A percentile compares a stretch with the other conserved stretches of the same genome.
Evolutionary conservation across 129 eudicot species (phyloP).

Genomic region (Escallonia rubra): DNA sequence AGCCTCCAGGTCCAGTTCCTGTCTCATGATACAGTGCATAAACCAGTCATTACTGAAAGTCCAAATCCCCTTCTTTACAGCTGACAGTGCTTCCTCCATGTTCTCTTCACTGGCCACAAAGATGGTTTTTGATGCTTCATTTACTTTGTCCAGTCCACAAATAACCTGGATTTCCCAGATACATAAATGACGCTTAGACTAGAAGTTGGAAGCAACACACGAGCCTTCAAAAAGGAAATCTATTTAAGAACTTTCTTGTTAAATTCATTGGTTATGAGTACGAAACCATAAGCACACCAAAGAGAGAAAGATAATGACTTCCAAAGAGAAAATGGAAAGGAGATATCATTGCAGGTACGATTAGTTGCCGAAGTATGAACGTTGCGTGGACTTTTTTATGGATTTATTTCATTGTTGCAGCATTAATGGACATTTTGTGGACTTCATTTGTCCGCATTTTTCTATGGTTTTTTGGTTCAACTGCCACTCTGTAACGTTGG

Average conservation of each 20-base stretch:
- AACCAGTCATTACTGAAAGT: slow-evolving; percentile 87
- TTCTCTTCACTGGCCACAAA: slow-evolving; percentile 78
- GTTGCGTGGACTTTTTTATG: too few species aligned
- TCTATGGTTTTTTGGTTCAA: too few species aligned
- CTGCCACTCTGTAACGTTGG: too few species aligned
- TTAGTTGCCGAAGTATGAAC: too few species aligned
- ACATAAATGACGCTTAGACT: neutral
- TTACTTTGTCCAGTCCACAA: slow-evolving; percentile 25
- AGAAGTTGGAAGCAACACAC: neutral
- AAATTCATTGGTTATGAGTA: neutral
- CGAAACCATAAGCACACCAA: too few species aligned
- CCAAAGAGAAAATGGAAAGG: too few species aligned
- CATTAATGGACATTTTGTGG: too few species aligned
- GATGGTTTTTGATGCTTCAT: slow-evolving; percentile 44
- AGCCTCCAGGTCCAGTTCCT: slow-evolving; percentile 75
- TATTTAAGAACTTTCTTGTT: neutral
- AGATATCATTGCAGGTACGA: too few species aligned
- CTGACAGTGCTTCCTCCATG: slow-evolving; percentile 74
- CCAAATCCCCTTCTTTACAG: slow-evolving; percentile 59
- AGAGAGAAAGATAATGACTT: too few species aligned
- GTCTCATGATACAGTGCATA: slow-evolving; percentile 89
- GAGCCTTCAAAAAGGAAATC: neutral
- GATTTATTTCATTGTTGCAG: too few species aligned
- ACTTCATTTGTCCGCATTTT: too few species aligned
- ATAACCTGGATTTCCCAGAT: slow-evolving; percentile 47